Evolutionary conservation across 495 filamentous ascomycete genomes (phyloP).

Genomic region (Xylaria castorea): DNA sequence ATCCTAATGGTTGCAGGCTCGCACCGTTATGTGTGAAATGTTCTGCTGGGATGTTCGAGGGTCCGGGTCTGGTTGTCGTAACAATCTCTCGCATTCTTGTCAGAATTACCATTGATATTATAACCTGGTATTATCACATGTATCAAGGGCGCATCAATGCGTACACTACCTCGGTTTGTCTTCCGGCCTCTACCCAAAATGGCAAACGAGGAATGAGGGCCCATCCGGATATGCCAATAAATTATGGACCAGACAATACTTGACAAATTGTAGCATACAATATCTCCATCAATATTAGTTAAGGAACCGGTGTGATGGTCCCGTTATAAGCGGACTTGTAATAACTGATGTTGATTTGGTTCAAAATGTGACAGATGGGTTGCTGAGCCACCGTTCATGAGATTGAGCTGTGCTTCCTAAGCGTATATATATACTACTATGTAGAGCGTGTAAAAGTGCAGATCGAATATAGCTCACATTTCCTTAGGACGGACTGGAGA

Average conservation of each 20-base stretch:
- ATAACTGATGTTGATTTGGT: neutral
- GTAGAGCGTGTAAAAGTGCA: neutral
- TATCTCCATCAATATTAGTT: neutral
- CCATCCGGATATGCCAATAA: neutral
- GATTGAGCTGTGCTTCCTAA: neutral
- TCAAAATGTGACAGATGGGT: slow-evolving; percentile 1
- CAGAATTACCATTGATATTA: neutral
- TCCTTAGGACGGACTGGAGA: neutral
- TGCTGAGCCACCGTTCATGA: neutral
- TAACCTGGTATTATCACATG: neutral
- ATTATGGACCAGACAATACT: neutral
- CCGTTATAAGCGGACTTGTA: neutral
- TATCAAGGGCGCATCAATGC: neutral
- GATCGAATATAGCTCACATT: neutral
- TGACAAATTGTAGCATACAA: neutral
- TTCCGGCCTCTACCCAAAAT: neutral
- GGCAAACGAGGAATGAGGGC: neutral
- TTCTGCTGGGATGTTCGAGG: neutral
- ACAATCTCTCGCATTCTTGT: neutral
- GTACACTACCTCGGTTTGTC: neutral
- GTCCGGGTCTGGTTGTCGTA: neutral
- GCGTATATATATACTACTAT: neutral
- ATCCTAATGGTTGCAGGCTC: neutral
- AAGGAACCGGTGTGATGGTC: neutral
- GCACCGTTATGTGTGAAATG: neutral